Conservation (phyloP, 2,329 filamentous ascomycete species). For the Parastagonospora avenae region DNA sequence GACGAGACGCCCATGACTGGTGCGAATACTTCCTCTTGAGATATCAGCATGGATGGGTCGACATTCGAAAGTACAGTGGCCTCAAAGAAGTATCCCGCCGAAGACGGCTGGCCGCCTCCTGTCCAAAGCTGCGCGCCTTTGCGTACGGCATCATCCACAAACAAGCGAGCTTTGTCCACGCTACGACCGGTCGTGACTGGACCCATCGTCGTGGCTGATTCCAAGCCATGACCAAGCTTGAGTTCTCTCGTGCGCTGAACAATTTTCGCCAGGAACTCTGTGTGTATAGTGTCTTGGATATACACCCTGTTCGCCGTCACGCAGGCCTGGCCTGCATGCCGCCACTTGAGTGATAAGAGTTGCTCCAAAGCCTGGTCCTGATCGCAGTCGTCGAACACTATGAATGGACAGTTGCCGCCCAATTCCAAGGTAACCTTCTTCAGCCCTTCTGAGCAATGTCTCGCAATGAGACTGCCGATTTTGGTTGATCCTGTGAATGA, state of each 20-base stretch:
- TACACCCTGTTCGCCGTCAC: slow-evolving; percentile 52
- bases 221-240: slow-evolving; percentile 58
- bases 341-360: slow-evolving; percentile 17
- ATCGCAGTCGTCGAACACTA: slow-evolving; percentile 66
- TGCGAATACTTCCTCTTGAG: slow-evolving; percentile 52
- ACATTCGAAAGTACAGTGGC: slow-evolving; percentile 44
- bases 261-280: background rate
- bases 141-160: slow-evolving; percentile 30
- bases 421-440: slow-evolving; percentile 66
- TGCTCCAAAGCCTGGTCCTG: slow-evolving; percentile 52
- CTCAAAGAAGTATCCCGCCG: slow-evolving; percentile 52
- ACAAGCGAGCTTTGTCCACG: slow-evolving; percentile 28
- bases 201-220: slow-evolving; percentile 57
- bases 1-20: slow-evolving; percentile 51
- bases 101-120: slow-evolving; percentile 54
- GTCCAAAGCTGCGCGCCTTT: slow-evolving; percentile 46
- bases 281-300: slow-evolving; percentile 39
- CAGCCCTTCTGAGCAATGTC: slow-evolving; percentile 58
- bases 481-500: slow-evolving; percentile 60
- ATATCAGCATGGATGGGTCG: slow-evolving; percentile 16
- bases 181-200: slow-evolving; percentile 60
- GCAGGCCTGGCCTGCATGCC: slow-evolving; percentile 17
- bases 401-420: slow-evolving; percentile 65
- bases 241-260: background rate
- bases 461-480: slow-evolving; percentile 64